These are phyloP conservation scores for Westerdykella aurantiaca DNA, from an alignment of 2,329 filamentous ascomycete genomes.

Conservation along the genomic window DNA sequence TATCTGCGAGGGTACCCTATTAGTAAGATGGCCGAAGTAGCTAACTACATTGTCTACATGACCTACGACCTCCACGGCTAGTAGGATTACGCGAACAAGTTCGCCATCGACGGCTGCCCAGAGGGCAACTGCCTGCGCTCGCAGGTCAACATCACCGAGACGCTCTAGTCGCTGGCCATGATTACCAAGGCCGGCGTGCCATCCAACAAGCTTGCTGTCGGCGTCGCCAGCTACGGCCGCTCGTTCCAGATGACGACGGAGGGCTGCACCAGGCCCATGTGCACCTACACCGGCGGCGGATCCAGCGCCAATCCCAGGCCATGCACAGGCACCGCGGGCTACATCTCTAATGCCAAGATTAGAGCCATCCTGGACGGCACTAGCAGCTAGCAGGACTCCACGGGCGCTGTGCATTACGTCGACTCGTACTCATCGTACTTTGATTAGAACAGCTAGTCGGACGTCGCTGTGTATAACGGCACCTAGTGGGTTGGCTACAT, in stretches of 20 bases:
- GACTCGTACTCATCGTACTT: no score
- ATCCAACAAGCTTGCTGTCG: conserved; percentile 29
- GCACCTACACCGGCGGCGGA: background rate
- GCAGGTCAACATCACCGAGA: conserved; percentile 12
- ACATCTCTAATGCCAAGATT: background rate
- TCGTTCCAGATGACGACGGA: conserved; percentile 25
- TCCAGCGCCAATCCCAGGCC: background rate
- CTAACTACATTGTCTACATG: conserved; percentile 21
- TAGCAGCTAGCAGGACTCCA: no score
- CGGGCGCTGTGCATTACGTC: no score
- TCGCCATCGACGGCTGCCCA: background rate
- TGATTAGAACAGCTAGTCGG: no score
- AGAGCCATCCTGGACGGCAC: no score
- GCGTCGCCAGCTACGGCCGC: conserved; percentile 34
- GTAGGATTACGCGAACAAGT: conserved; percentile 25
- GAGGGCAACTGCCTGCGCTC: conserved; percentile 16
- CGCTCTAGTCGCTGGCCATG: conserved; percentile 18
- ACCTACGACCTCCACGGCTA: conserved; percentile 35
- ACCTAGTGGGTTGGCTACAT: no score
- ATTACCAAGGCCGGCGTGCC: conserved; percentile 38
- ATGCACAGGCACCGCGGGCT: background rate
- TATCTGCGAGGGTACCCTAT: conserved; percentile 23
- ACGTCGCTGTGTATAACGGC: no score
- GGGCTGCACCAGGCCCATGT: background rate
- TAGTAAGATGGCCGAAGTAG: conserved; percentile 6